Conservation (phyloP, 805 yeast genomes). For the Myxozyma vanderwaltii region DNA sequence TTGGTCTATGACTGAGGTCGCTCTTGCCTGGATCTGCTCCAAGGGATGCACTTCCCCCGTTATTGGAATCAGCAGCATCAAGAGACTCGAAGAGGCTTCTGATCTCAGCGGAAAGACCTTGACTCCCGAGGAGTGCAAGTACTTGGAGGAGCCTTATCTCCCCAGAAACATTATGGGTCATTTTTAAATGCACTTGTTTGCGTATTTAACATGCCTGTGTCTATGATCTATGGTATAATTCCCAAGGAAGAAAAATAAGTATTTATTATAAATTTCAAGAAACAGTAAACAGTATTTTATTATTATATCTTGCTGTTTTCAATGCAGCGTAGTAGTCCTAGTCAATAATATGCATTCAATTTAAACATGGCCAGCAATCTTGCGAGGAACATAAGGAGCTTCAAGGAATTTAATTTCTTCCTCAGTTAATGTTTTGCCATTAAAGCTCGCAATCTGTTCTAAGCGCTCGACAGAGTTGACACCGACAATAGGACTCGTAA, state of each 20-base stretch:
- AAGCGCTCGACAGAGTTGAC: constrained; percentile 52
- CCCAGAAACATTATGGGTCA: constrained; percentile 29
- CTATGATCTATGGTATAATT: neutral
- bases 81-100: constrained; percentile 56
- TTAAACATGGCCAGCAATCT: constrained; percentile 22
- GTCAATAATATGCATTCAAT: too few species aligned
- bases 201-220: neutral
- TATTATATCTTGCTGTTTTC: too few species aligned
- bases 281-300: neutral
- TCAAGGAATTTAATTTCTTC: constrained; percentile 42
- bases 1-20: constrained; percentile 55
- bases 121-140: constrained; percentile 41
- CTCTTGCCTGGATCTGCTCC: constrained; percentile 55
- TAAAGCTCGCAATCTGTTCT: constrained; percentile 53
- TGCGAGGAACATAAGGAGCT: constrained; percentile 39
- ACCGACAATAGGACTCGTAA: constrained; percentile 56
- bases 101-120: constrained; percentile 48
- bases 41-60: constrained; percentile 56
- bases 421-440: constrained; percentile 46
- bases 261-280: neutral
- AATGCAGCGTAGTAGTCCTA: too few species aligned
- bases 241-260: neutral
- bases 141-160: constrained; percentile 41
- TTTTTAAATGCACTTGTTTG: neutral
- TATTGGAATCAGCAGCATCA: constrained; percentile 53